Base-by-base conservation (phyloP, 202 grass and related monocot species). In the Schoenoplectus triqueter region DNA sequence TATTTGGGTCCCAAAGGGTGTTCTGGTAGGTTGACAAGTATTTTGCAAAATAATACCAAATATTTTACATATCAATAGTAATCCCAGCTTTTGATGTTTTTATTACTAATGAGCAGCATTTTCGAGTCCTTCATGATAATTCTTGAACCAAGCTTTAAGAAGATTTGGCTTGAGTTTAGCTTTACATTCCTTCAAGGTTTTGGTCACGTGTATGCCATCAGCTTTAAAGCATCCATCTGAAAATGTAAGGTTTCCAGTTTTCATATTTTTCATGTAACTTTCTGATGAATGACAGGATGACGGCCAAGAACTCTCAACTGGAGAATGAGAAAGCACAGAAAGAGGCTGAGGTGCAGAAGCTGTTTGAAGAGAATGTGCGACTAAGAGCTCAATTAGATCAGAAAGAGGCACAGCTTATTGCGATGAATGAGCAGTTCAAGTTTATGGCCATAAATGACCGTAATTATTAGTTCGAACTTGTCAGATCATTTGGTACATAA, bases 391-490 rank as follows among this genome's bases (percentile, higher is more conserved):
- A 88, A 86, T 87, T 92, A 44, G 93, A 95, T 78, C 94, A 95
- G 85, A 94, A 98, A 89, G 95, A 95, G 13, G 88, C 90, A 0
- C 93, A 95, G 81, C 87, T 94, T 65, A 85, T 91, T 72, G 90
- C 86, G 0, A 94, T 98, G 93, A 98, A 92, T 10, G 92, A 95
- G 84, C 92, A 98, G 86, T 95, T 89, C 91, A 98, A 95, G 88
- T 95, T 93, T 83, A 98, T 98, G 92, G 89, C 84, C 0, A 46
- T 98, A 73, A 92, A 88, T 61, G 81, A 57, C 66, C 49, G 73
- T 68, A 86, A 89, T 47, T 63, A 59, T 85, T 72, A 85, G 82
- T 11, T 85, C 3, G 4, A 69, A 68, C 14, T 69, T 51, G 22
- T 66, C 80, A 82, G 39, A 83, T 60, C 62, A 83, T 10, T 69